phyloP scores from a whole-genome alignment of 805 yeast species.

The Saturnispora bothae region DNA sequence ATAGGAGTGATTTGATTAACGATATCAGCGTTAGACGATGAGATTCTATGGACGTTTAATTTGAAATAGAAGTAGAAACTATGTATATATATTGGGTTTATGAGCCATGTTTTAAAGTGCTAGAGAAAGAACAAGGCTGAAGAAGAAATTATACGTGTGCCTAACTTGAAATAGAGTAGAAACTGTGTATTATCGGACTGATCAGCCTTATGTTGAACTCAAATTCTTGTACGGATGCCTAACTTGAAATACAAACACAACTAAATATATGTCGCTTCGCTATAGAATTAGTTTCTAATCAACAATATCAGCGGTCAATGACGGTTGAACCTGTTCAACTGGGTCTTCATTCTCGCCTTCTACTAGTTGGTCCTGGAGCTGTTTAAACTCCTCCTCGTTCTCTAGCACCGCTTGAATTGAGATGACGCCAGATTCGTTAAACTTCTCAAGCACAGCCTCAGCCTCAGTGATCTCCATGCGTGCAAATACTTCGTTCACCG shows the following conservation, averaged over 20 bases:
- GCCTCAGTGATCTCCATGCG: slow-evolving; percentile 66
- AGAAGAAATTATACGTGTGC: slow-evolving; percentile 77
- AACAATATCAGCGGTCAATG: slow-evolving; percentile 9
- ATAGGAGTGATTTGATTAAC: too few species aligned
- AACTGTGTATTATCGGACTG: too few species aligned
- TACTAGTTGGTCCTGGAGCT: slow-evolving; percentile 20
- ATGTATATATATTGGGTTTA: too few species aligned
- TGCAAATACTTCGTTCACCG: slow-evolving; percentile 75
- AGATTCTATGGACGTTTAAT: too few species aligned
- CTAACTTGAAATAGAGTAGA: slow-evolving; percentile 35
- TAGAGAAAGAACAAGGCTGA: slow-evolving; percentile 64
- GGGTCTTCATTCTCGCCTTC: slow-evolving; percentile 3
- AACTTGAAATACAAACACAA: too few species aligned
- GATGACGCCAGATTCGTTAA: slow-evolving; percentile 74
- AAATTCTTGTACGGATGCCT: too few species aligned
- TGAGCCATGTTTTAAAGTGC: too few species aligned
- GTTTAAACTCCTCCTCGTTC: slow-evolving; percentile 57
- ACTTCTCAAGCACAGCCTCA: slow-evolving; percentile 59
- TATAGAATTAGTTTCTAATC: too few species aligned
- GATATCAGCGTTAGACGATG: too few species aligned
- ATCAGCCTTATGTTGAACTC: too few species aligned
- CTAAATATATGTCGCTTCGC: too few species aligned
- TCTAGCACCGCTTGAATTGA: slow-evolving; percentile 71
- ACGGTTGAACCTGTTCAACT: slow-evolving; percentile 4
- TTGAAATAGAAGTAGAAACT: too few species aligned